Conservation (phyloP, 1,284 basidiomycete genomes). For the Schizophyllum commune region DNA sequence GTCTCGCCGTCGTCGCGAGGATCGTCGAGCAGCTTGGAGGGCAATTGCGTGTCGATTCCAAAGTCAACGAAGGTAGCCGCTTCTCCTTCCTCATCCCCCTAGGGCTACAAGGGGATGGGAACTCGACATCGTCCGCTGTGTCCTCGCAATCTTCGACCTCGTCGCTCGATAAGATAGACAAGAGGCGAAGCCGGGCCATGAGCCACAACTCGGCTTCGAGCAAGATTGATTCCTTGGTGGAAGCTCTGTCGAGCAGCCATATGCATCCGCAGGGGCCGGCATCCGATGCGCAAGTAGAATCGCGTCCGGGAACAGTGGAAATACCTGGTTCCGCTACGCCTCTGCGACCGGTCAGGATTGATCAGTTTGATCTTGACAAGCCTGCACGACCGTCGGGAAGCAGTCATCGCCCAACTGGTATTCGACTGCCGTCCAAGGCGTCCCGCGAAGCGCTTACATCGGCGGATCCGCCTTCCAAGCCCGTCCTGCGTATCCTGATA, state of each 20-base stretch:
- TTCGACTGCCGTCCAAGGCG: too few species aligned
- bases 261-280: constrained; percentile 16
- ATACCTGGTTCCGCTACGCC: constrained; percentile 28
- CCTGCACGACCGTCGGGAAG: background rate
- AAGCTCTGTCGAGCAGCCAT: constrained; percentile 45
- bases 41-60: constrained; percentile 75
- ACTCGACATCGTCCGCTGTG: constrained; percentile 3
- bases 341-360: constrained; percentile 35
- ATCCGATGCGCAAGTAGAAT: background rate
- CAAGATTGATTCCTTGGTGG: constrained; percentile 61
- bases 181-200: constrained; percentile 12
- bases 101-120: constrained; percentile 23
- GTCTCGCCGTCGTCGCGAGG: constrained; percentile 76
- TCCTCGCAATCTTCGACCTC: constrained; percentile 17
- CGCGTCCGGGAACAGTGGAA: constrained; percentile 20
- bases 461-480: constrained; percentile 2
- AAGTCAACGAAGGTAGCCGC: constrained; percentile 58
- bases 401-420: too few species aligned
- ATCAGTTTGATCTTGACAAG: constrained; percentile 27
- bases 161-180: constrained; percentile 9
- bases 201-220: constrained; percentile 13
- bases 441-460: background rate
- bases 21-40: constrained; percentile 78
- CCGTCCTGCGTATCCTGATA: constrained; percentile 52
- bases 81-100: constrained; percentile 72